A percentile compares a stretch with the other conserved stretches of the same genome.
Conservation (phyloP, 495 filamentous ascomycete species). For the Pyrenula massariospora region DNA sequence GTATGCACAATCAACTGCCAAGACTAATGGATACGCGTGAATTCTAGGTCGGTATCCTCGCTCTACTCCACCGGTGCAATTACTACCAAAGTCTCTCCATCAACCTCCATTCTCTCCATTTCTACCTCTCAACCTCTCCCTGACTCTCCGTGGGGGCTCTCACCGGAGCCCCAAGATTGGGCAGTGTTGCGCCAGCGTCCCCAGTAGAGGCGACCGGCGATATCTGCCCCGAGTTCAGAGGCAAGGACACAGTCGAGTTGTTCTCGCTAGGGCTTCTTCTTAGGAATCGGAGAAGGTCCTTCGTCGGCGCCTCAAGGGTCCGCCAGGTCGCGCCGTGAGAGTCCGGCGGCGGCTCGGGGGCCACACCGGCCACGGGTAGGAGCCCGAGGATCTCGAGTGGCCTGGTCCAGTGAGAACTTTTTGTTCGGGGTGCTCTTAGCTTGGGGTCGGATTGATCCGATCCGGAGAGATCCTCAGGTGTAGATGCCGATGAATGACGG, state of each 20-base stretch:
- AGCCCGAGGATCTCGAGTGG: not conserved
- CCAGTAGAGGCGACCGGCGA: not conserved
- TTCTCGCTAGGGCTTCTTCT: not conserved
- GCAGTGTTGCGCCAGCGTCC: not conserved
- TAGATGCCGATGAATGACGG: not conserved
- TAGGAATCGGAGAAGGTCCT: not conserved
- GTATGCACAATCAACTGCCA: too few species aligned
- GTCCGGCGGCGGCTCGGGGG: not conserved
- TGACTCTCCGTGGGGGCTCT: not conserved
- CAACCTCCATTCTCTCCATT: not conserved
- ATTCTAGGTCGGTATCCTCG: too few species aligned
- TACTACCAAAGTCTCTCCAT: too few species aligned
- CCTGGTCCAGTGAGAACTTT: not conserved
- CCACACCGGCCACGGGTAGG: not conserved
- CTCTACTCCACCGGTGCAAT: too few species aligned
- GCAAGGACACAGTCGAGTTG: not conserved
- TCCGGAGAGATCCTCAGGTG: not conserved
- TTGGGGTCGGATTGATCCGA: not conserved
- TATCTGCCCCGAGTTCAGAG: not conserved
- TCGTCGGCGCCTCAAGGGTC: not conserved
- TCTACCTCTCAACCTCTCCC: not conserved
- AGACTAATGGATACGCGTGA: too few species aligned
- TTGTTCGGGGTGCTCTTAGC: not conserved
- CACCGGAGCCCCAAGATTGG: not conserved
- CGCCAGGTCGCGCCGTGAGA: not conserved